Conservation (phyloP, 2,329 filamentous ascomycete genomes). For the Ophiostoma triangulosporum region DNA sequence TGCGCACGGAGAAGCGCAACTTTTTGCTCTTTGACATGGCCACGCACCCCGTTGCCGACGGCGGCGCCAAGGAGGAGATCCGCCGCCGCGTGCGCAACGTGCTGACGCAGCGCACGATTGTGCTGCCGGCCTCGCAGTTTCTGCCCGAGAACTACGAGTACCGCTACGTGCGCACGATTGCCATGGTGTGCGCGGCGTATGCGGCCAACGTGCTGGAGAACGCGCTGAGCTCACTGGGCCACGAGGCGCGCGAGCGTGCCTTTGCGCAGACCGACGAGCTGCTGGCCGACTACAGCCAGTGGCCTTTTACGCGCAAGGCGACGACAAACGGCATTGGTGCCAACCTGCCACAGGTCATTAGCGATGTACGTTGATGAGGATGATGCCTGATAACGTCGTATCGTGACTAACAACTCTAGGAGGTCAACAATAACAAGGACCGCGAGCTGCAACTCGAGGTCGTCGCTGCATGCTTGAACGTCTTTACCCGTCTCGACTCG, state of each 20-base stretch:
- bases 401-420: constrained; percentile 27
- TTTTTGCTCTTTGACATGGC: constrained; percentile 99
- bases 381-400: not conserved
- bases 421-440: constrained; percentile 75
- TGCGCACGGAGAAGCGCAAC: constrained; percentile 97
- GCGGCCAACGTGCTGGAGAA: constrained; percentile 97
- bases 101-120: constrained; percentile 85
- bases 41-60: constrained; percentile 91
- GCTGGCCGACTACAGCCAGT: constrained; percentile 91
- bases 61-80: constrained; percentile 95
- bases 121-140: constrained; percentile 75
- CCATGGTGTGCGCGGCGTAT: constrained; percentile 96
- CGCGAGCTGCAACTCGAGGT: constrained; percentile 95
- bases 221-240: constrained; percentile 82
- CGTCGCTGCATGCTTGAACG: constrained; percentile 88
- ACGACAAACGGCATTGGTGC: constrained; percentile 72
- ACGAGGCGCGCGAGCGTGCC: constrained; percentile 84
- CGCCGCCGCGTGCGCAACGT: constrained; percentile 83
- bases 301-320: constrained; percentile 82
- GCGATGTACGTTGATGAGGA: constrained; percentile 40
- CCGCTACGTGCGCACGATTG: constrained; percentile 77
- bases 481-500: constrained; percentile 95
- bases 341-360: constrained; percentile 76
- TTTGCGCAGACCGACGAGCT: constrained; percentile 97
- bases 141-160: constrained; percentile 91